Evolutionary conservation across 495 filamentous ascomycete species (phyloP).

Genomic region (Neurospora tetrasperma): DNA sequence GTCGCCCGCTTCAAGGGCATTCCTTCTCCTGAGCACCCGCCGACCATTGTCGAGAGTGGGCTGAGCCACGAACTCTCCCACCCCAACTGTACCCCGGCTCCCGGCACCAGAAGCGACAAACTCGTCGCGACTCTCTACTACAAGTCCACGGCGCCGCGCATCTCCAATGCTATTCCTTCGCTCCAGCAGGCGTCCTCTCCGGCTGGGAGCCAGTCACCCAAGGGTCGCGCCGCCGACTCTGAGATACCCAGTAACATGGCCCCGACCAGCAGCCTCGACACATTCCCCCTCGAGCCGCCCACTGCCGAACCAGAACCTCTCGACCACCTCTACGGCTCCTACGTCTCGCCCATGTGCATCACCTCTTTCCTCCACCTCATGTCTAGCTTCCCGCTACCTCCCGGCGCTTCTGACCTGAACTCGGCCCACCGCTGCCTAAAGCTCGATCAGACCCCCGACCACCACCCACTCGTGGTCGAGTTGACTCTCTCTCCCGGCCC

Average conservation of each 20-base stretch:
- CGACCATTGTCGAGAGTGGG: slow-evolving; percentile 46
- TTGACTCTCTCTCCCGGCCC: slow-evolving; percentile 59
- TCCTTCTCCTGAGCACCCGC: slow-evolving; percentile 39
- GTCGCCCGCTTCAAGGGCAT: slow-evolving; percentile 41
- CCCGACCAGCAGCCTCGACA: slow-evolving; percentile 55
- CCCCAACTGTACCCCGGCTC: slow-evolving; percentile 41
- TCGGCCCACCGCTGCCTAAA: slow-evolving; percentile 66
- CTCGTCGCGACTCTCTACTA: slow-evolving; percentile 64
- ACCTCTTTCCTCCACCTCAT: slow-evolving; percentile 72
- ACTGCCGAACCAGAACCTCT: slow-evolving; percentile 51
- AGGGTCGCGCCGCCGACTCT: slow-evolving; percentile 23
- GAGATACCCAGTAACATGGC: slow-evolving; percentile 45
- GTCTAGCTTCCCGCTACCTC: slow-evolving; percentile 51
- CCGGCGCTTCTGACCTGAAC: slow-evolving; percentile 45
- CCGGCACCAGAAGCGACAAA: slow-evolving; percentile 29
- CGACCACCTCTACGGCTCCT: slow-evolving; percentile 66
- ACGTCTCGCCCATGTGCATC: slow-evolving; percentile 69
- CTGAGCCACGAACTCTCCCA: slow-evolving; percentile 47
- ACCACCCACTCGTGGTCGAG: slow-evolving; percentile 57
- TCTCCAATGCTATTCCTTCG: slow-evolving; percentile 23
- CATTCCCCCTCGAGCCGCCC: slow-evolving; percentile 62
- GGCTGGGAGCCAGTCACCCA: slow-evolving; percentile 15
- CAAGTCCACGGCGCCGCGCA: slow-evolving; percentile 35
- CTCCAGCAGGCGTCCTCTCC: slow-evolving; percentile 19
- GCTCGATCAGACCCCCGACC: slow-evolving; percentile 28